These are phyloP conservation scores for Leccinum ochraceum DNA, from an alignment of 768 basidiomycete species.

Conservation along the genomic window DNA sequence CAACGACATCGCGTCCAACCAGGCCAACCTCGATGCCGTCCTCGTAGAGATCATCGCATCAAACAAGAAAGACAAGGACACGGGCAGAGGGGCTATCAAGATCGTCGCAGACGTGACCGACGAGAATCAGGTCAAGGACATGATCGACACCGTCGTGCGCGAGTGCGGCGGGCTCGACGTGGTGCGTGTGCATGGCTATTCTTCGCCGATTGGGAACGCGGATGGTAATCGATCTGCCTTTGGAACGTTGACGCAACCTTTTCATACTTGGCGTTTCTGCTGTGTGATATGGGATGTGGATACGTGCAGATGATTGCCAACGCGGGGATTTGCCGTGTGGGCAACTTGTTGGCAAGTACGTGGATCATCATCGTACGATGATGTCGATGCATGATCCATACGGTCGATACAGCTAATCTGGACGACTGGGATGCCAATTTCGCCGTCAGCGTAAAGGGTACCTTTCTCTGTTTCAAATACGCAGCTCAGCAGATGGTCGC, in stretches of 20 bases:
- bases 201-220: background rate
- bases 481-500: constrained; percentile 25
- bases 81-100: background rate
- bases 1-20: constrained; percentile 38
- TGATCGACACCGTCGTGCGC: constrained; percentile 10
- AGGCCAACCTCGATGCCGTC: constrained; percentile 7
- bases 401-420: constrained; percentile 9
- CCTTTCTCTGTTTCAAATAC: constrained; percentile 28
- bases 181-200: constrained; percentile 10
- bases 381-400: background rate
- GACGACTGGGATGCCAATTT: constrained; percentile 30
- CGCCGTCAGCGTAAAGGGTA: constrained; percentile 18
- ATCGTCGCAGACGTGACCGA: constrained; percentile 5
- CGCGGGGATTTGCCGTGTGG: constrained; percentile 11
- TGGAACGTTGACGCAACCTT: background rate
- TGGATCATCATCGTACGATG: background rate
- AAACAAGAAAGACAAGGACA: background rate
- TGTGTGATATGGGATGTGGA: background rate
- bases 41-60: background rate
- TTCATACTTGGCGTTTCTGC: background rate
- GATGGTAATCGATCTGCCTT: background rate
- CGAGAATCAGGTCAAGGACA: constrained; percentile 12
- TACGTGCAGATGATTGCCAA: constrained; percentile 16
- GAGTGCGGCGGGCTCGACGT: constrained; percentile 15
- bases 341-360: constrained; percentile 10